Conservation (phyloP, 495 filamentous ascomycete genomes). For the Podospora sp. region DNA sequence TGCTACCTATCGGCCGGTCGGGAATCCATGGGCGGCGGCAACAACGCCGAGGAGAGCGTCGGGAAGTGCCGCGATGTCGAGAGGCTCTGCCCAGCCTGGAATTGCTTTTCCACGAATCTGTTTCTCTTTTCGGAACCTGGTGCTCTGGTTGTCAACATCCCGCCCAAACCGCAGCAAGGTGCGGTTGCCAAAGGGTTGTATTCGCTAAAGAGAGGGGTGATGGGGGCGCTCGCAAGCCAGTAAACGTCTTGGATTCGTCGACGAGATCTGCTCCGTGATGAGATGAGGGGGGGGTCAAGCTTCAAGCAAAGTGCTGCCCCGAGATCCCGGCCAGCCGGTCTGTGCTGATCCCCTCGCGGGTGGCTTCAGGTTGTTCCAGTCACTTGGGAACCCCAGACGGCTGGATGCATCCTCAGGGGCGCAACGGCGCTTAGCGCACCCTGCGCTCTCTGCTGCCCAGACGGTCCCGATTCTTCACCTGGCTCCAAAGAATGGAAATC, state of each 20-base stretch:
- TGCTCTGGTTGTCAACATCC: neutral
- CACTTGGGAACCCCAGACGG: constrained; percentile 39
- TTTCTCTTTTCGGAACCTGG: constrained; percentile 9
- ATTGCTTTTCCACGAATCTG: constrained; percentile 17
- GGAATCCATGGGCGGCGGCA: neutral
- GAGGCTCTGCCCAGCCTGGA: neutral
- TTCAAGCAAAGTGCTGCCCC: constrained; percentile 5
- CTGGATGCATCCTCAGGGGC: constrained; percentile 38
- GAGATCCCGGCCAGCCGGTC: constrained; percentile 32
- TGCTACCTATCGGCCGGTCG: neutral
- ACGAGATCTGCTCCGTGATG: constrained; percentile 18
- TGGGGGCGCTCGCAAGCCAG: constrained; percentile 7
- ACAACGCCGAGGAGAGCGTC: neutral
- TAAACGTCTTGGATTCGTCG: constrained; percentile 1
- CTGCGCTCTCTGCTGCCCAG: constrained; percentile 8
- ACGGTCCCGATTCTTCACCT: constrained; percentile 16
- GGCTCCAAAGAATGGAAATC: neutral
- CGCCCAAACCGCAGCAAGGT: neutral
- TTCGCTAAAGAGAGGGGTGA: constrained; percentile 21
- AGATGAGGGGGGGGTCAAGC: constrained; percentile 11
- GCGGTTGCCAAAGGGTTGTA: constrained; percentile 18
- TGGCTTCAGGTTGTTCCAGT: constrained; percentile 40
- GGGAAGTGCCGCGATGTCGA: neutral
- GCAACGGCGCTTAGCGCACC: constrained; percentile 34
- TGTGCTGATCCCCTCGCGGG: constrained; percentile 39